A percentile compares a stretch with the other conserved stretches of the same genome.
phyloP scores from a whole-genome alignment of 371 early-diverging fungal genomes.

The Mortierella sp. region DNA sequence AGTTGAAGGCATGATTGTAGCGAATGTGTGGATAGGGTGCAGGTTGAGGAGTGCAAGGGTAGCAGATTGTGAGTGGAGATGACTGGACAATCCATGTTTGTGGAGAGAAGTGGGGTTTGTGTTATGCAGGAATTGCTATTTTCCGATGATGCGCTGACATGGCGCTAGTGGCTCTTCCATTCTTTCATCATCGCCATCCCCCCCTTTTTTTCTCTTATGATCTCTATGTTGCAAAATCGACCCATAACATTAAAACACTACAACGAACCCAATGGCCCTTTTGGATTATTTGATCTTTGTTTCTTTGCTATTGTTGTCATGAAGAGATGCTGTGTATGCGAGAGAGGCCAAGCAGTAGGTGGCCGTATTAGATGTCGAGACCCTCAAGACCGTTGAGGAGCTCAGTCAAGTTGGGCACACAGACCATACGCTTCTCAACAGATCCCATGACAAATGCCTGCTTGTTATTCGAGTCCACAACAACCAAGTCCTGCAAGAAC shows the following conservation, averaged over 20 bases:
- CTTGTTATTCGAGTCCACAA: conserved; percentile 69
- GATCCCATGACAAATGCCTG: conserved; percentile 75
- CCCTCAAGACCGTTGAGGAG: conserved; percentile 58
- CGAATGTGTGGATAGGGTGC: not conserved
- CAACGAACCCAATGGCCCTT: not conserved
- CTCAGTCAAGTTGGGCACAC: conserved; percentile 75
- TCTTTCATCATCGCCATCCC: not conserved
- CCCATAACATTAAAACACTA: not conserved
- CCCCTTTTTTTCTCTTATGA: not conserved
- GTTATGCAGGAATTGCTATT: not conserved
- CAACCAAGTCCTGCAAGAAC: conserved; percentile 74
- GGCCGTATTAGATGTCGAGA: conserved; percentile 41
- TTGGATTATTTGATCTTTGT: not conserved
- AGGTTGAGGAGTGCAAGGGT: not conserved
- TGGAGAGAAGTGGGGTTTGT: not conserved
- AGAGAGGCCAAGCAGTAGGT: no score
- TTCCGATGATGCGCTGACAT: not conserved
- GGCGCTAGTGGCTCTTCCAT: not conserved
- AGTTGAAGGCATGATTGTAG: not conserved
- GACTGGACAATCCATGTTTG: not conserved
- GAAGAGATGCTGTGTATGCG: not conserved
- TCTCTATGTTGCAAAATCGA: not conserved
- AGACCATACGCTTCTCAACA: conserved; percentile 74
- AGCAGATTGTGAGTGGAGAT: not conserved
- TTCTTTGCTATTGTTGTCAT: not conserved